phyloP scores from a whole-genome alignment of 1,284 basidiomycete genomes.

The Heliocybe sulcata region DNA sequence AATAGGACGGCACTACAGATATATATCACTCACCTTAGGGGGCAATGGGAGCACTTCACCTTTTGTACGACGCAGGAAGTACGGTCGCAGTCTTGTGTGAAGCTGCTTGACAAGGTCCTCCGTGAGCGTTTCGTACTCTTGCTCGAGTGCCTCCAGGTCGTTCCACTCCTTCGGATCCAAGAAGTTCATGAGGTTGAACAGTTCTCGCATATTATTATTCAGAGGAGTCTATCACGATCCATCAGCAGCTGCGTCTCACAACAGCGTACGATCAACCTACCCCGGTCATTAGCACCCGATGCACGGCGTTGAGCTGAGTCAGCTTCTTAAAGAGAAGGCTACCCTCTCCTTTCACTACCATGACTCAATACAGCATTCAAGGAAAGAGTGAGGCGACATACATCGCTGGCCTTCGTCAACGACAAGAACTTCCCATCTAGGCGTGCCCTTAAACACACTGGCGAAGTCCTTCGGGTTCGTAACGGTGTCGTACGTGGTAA shows the following conservation, averaged over 20 bases:
- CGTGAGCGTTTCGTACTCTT: conserved; percentile 67
- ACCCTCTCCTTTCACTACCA: conserved; percentile 72
- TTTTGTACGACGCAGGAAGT: conserved; percentile 91
- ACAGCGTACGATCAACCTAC: conserved; percentile 26
- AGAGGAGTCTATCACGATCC: conserved; percentile 67
- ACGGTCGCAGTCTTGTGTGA: conserved; percentile 76
- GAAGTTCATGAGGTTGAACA: conserved; percentile 95
- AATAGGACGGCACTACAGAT: not conserved
- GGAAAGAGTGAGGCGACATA: conserved; percentile 31
- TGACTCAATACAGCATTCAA: conserved; percentile 3
- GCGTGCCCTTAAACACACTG: conserved; percentile 69
- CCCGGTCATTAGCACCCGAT: conserved; percentile 90
- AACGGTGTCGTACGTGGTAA: conserved; percentile 86
- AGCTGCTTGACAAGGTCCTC: conserved; percentile 77
- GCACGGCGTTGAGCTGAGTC: conserved; percentile 70
- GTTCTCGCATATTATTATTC: conserved; percentile 93
- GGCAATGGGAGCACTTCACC: conserved; percentile 89
- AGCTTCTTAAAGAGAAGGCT: conserved; percentile 81
- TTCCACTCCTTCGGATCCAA: conserved; percentile 74
- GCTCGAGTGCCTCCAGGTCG: conserved; percentile 65
- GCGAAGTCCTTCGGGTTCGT: conserved; percentile 61
- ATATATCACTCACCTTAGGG: conserved; percentile 59
- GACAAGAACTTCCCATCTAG: conserved; percentile 89
- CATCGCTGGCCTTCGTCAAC: conserved; percentile 92
- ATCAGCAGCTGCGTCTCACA: conserved; percentile 5